Evolutionary conservation across 305 asterid species (phyloP).

Genomic region (Rubia occidens): DNA sequence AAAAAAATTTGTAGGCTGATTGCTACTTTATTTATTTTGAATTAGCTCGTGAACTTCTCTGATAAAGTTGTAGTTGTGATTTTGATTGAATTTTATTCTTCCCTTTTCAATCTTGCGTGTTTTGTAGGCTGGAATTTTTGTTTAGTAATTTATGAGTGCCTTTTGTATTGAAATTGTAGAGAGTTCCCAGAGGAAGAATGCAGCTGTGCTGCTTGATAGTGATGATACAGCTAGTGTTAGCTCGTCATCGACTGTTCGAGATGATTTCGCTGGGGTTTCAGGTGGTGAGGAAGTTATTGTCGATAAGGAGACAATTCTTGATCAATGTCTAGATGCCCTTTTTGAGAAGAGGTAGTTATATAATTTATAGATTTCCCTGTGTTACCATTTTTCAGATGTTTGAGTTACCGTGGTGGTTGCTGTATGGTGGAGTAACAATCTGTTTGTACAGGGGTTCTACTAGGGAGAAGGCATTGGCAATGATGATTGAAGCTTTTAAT

Average conservation of each 20-base stretch:
- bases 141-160: neutral
- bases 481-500: slow-evolving; percentile 62
- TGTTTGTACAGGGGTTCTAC: slow-evolving; percentile 63
- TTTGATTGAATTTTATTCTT: neutral
- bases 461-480: slow-evolving; percentile 71
- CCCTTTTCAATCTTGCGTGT: neutral
- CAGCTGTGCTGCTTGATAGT: slow-evolving; percentile 56
- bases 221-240: slow-evolving; percentile 75
- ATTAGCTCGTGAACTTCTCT: neutral
- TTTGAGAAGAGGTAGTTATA: slow-evolving; percentile 65
- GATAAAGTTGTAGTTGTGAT: neutral
- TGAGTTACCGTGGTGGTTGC: neutral
- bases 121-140: neutral
- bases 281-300: slow-evolving; percentile 48
- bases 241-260: slow-evolving; percentile 57
- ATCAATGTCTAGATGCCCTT: slow-evolving; percentile 62
- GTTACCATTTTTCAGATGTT: neutral
- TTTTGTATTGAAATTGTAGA: slow-evolving; percentile 27
- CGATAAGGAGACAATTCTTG: slow-evolving; percentile 57
- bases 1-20: neutral
- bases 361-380: neutral
- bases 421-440: neutral
- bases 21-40: neutral
- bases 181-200: slow-evolving; percentile 68
- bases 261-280: slow-evolving; percentile 33